Evolutionary conservation across 345 rosid species (phyloP).

Genomic region (Brassica nigra): DNA sequence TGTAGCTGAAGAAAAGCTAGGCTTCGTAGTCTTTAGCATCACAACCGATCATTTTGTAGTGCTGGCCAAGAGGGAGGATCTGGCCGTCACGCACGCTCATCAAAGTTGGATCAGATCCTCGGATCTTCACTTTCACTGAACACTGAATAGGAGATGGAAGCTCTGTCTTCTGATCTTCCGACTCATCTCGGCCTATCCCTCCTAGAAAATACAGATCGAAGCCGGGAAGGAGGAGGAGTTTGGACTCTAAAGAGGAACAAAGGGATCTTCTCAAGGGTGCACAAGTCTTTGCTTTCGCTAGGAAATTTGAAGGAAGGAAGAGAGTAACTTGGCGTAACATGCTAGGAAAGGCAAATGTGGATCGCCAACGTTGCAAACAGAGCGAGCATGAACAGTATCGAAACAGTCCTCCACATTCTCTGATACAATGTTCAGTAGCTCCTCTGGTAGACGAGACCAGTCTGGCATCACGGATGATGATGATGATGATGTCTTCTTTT

Average conservation of each 20-base stretch:
- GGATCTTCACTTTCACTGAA: neutral
- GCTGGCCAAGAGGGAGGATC: neutral
- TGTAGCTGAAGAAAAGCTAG: neutral
- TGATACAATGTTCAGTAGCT: neutral
- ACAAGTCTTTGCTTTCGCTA: neutral
- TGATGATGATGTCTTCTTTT: neutral
- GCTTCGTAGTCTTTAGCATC: no score
- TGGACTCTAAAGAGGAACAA: no score
- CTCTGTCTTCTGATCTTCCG: neutral
- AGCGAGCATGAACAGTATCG: slow-evolving; percentile 20
- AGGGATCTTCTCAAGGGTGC: neutral
- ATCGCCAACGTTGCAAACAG: slow-evolving; percentile 18
- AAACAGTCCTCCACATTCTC: neutral
- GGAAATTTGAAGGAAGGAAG: no score
- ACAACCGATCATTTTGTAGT: neutral
- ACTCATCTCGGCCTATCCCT: neutral
- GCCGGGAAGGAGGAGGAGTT: no score
- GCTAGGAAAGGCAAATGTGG: neutral
- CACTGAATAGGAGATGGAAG: neutral
- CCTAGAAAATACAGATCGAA: neutral
- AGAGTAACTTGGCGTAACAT: neutral
- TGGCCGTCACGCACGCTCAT: neutral
- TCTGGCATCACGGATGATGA: neutral
- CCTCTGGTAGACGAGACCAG: slow-evolving; percentile 10
- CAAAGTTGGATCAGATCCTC: neutral